Conservation (phyloP, 2,329 filamentous ascomycete genomes). For the Rutstroemia sp. region DNA sequence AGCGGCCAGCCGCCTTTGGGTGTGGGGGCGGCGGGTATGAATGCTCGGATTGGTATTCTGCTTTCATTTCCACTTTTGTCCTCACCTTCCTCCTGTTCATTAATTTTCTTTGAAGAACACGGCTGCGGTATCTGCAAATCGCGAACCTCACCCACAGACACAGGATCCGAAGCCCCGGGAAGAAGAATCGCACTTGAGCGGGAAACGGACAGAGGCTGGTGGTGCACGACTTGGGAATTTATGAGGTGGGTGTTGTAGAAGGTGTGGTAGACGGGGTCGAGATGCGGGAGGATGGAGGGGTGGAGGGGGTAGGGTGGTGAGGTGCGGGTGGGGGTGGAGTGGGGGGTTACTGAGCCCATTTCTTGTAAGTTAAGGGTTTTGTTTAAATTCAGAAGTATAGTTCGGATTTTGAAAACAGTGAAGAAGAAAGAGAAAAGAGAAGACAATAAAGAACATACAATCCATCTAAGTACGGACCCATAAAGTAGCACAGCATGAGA, state of each 20-base stretch:
- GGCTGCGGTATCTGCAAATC: constrained; percentile 19
- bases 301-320: constrained; percentile 24
- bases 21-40: constrained; percentile 39
- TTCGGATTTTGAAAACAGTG: background rate
- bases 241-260: constrained; percentile 25
- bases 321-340: background rate
- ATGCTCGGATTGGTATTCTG: constrained; percentile 39
- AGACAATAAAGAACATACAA: background rate
- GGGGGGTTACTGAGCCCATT: background rate
- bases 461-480: background rate
- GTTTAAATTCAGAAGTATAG: background rate
- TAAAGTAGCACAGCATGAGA: background rate
- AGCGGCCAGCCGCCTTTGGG: constrained; percentile 46
- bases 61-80: background rate
- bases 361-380: background rate
- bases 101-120: too few species aligned
- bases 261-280: constrained; percentile 20
- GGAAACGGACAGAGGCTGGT: constrained; percentile 44
- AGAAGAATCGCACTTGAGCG: constrained; percentile 44
- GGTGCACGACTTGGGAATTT: constrained; percentile 39
- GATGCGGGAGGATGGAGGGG: constrained; percentile 15
- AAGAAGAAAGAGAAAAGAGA: background rate
- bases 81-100: too few species aligned
- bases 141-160: constrained; percentile 33
- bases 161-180: constrained; percentile 41